Percentiles rank a stretch among this genome's conserved stretches.
These are phyloP conservation scores for Pichia membranifaciens DNA, from an alignment of 805 yeast genomes.

Conservation along the genomic window DNA sequence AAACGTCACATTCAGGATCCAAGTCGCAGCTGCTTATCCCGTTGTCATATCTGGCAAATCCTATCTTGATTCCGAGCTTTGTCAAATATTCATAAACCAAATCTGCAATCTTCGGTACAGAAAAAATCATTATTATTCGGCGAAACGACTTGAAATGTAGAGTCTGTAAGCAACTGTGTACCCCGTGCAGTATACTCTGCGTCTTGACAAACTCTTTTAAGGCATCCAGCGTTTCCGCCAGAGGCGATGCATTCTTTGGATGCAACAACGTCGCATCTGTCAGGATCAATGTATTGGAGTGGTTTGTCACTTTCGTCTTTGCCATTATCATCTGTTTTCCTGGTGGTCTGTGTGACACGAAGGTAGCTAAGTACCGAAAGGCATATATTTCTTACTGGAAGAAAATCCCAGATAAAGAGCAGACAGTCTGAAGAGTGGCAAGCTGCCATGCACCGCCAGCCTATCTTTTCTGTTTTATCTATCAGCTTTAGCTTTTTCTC, in stretches of 20 bases:
- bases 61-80: slow-evolving; percentile 18
- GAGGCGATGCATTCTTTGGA: slow-evolving; percentile 16
- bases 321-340: too few species aligned
- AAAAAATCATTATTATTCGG: slow-evolving; percentile 26
- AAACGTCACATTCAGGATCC: neutral
- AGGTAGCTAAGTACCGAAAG: too few species aligned
- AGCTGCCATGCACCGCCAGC: too few species aligned
- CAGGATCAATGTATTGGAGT: slow-evolving; percentile 28
- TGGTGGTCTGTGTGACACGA: too few species aligned
- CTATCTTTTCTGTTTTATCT: too few species aligned
- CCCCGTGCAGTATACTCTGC: neutral
- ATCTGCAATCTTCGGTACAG: slow-evolving; percentile 14
- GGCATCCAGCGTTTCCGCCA: slow-evolving; percentile 16
- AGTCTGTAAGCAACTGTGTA: slow-evolving; percentile 8
- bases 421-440: too few species aligned
- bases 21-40: slow-evolving; percentile 1
- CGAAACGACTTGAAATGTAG: slow-evolving; percentile 22
- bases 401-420: too few species aligned
- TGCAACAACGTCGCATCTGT: slow-evolving; percentile 23
- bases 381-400: too few species aligned
- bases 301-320: neutral
- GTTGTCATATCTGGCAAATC: slow-evolving; percentile 22
- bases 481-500: too few species aligned
- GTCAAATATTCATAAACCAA: slow-evolving; percentile 15
- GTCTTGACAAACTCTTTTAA: slow-evolving; percentile 8